Evolutionary conservation across 148 eudicot species (phyloP), one percentile per base, ranked within the genome.

Genomic region (Oxyria digyna): DNA sequence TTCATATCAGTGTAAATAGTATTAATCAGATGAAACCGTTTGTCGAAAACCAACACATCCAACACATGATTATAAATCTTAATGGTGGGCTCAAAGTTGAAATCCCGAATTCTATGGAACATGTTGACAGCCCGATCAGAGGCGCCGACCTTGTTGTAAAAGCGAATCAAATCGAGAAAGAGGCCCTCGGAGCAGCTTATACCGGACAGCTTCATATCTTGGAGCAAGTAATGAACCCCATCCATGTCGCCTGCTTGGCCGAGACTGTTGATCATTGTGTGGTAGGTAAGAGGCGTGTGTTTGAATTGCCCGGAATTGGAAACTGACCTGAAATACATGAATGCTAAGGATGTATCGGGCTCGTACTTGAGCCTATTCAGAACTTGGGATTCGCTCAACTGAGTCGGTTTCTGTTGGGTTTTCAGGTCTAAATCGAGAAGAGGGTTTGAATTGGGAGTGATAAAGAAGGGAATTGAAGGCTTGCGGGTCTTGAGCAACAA

Each of bases 11-110:
- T 42, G 77, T 86, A 91, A 23, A 88, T 38, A 7, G 88, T 85
- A 73, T 81, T 86, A 31, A 88, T 85, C 87, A 84, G 81, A 65
- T 79, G 78, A 82, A 88, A 91, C 83, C 74, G 78, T 77, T 84
- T 82, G 66, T 87, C 97, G 59, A 71, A 72, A 72, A 91, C 90
- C 86, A 91, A 87, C 31, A 82, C 87, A 85, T 91, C 96, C 78
- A 91, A 77, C 12, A 91, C 27, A 76, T 79, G 82, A 76, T 91
- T 91, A 77, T 91, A 91, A 57, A 87, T 81, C 81, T 80, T 91
- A 74, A 91, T 96, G 0, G 84, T 83, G 0, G 92, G 88, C 63
- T 67, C 72, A 73, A 88, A 91, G 64, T 85, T 87, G 49, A 91
- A 85, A 79, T 91, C 96, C 52, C 69, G 78, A 68, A 88, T 81